A percentile compares a stretch with the other conserved stretches of the same genome.
phyloP scores from a whole-genome alignment of 257 asterid genomes.

The Striga asiatica region DNA sequence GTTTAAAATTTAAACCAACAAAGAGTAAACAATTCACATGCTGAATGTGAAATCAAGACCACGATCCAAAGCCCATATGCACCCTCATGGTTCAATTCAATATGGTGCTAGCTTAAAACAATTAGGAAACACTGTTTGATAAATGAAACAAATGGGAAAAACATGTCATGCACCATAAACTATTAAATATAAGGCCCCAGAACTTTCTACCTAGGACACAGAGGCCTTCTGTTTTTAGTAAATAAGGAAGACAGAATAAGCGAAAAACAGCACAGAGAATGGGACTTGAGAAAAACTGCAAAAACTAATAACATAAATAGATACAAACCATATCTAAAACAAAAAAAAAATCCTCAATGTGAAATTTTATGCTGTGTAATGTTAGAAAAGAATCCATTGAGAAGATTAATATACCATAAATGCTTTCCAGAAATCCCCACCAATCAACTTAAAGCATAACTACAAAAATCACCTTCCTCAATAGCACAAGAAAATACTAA shows the following conservation, averaged over 20 bases:
- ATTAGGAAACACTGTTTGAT: not conserved
- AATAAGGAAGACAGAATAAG: not conserved
- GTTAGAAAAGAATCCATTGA: not conserved
- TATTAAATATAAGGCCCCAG: not conserved
- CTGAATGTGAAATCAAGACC: not conserved
- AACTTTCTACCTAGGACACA: not conserved
- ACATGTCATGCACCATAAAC: not conserved
- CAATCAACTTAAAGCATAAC: too few species aligned
- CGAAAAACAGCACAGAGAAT: not conserved
- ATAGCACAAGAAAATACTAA: not conserved
- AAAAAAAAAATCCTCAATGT: not conserved
- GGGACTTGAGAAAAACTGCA: not conserved
- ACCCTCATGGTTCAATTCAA: not conserved
- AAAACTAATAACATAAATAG: not conserved
- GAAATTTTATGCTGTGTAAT: not conserved
- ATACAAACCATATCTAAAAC: not conserved
- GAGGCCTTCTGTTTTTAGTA: not conserved
- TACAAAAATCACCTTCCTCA: not conserved
- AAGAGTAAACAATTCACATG: not conserved
- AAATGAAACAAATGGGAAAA: not conserved
- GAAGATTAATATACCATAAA: too few species aligned
- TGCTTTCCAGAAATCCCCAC: too few species aligned
- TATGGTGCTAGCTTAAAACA: constrained; percentile 4
- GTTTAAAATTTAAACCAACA: not conserved
- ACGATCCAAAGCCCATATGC: not conserved